These are phyloP conservation scores for Coffea eugenioides DNA, from an alignment of 257 asterid species.

Conservation along the genomic window DNA sequence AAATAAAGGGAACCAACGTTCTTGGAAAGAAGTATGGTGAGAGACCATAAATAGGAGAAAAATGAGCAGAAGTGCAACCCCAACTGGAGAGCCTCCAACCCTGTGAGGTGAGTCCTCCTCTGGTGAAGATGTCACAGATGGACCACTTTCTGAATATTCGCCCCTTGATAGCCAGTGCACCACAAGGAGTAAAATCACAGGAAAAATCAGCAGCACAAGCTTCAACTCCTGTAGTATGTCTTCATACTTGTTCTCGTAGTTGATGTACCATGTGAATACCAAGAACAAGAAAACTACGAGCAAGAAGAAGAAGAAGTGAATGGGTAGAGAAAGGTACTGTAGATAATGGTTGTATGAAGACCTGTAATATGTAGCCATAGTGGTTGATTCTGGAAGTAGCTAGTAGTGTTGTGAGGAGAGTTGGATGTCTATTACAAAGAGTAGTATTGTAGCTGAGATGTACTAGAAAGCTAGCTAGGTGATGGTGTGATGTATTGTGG, in stretches of 20 bases:
- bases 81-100: conserved; percentile 66
- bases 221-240: conserved; percentile 51
- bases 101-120: conserved; percentile 62
- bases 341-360: conserved; percentile 54
- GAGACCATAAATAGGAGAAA: conserved; percentile 59
- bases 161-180: conserved; percentile 58
- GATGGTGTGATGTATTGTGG: not conserved
- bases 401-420: not conserved
- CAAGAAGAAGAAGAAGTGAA: conserved; percentile 59
- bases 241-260: conserved; percentile 53
- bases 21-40: conserved; percentile 59
- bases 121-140: conserved; percentile 43
- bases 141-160: conserved; percentile 44
- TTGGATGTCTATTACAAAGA: not conserved
- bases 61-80: conserved; percentile 56
- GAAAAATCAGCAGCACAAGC: conserved; percentile 63
- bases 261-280: conserved; percentile 71
- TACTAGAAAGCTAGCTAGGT: not conserved
- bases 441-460: too few relatives aligned
- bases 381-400: conserved; percentile 9
- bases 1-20: conserved; percentile 68
- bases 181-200: conserved; percentile 58
- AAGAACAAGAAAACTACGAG: conserved; percentile 50
- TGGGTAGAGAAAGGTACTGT: conserved; percentile 58
- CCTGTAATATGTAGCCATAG: conserved; percentile 60